Evolutionary conservation across 257 asterid genomes (phyloP), one percentile per base, ranked within the genome.

Genomic region (Solanum chiquidenum): DNA sequence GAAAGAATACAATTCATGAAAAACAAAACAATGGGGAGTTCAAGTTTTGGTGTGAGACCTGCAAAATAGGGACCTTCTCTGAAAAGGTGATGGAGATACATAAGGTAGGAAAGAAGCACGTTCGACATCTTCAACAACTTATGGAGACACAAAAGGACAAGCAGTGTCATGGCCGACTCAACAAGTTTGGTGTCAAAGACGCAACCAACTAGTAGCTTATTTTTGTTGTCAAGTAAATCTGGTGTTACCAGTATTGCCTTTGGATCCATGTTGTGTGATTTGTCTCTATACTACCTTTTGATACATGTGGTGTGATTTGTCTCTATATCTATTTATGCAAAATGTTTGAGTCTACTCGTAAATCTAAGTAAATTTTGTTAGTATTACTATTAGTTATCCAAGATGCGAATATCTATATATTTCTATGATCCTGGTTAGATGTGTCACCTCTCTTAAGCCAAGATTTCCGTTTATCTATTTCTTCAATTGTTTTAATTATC

Each of bases 11-110:
- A 35, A 5, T 16, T 23, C 80, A 16, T 6, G 82, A 66, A 16
- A 76, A 85, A 37, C 23, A 38, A 6, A 83, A 60, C 71, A 89
- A 86, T 86, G 86, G 37, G 21, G 12, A 6, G 60, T 77, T 2
- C 27, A 89, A 4, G 68, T 89, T 88, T 88, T 93, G 94, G 95
- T 95, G 98, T 62, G 93, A 92, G 86, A 71, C 90, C 29, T 94
- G 98, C 91, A 80, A 88, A 87, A 86, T 92, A 34, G 90, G 90
- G 13, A 88, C 89, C 23, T 31, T 18, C 42, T 40, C 84, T 55
- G 16, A 7, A 34, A 87, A 72, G 14, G 90, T 55, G 25, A 86
- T 91, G 92, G 85, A 89, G 27, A 55, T 3, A 6, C 95, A 95
- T 86, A 58, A 21, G 38, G 52, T 31, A 11, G 96, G 97, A 74